Conservation (phyloP, 768 basidiomycete genomes). For the Serendipita sp. region DNA sequence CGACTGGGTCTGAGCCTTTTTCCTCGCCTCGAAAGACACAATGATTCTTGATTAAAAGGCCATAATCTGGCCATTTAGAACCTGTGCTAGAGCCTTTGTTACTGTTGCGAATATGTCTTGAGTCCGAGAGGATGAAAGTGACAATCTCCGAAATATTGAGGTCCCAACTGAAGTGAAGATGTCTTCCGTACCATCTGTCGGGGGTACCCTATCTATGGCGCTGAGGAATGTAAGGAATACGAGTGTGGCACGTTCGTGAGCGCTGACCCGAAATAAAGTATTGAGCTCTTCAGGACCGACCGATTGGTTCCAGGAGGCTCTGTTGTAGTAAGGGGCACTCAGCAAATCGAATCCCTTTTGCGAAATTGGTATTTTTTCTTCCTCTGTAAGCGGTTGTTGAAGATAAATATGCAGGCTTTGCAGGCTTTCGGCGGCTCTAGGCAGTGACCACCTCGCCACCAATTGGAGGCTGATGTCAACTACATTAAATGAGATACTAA, state of each 20-base stretch:
- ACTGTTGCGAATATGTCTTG: conserved; percentile 15
- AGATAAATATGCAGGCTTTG: not conserved
- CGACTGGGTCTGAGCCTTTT: conserved; percentile 10
- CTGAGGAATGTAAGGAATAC: not conserved
- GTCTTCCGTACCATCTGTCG: conserved; percentile 12
- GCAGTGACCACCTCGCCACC: too few species aligned
- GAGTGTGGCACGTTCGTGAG: not conserved
- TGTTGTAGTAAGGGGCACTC: not conserved
- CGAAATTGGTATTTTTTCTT: not conserved
- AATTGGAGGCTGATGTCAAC: too few species aligned
- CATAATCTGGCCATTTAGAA: conserved; percentile 14
- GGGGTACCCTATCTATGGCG: not conserved
- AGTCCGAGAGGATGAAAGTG: conserved; percentile 13
- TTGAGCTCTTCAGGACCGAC: not conserved
- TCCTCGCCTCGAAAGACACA: conserved; percentile 20
- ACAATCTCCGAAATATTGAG: conserved; percentile 16
- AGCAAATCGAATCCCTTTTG: not conserved
- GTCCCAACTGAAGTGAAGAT: conserved; percentile 16
- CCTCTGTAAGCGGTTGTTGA: not conserved
- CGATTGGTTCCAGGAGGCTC: not conserved
- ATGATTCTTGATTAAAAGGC: conserved; percentile 12
- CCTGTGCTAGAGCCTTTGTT: conserved; percentile 14
- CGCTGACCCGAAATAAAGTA: not conserved
- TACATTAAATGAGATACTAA: too few species aligned
- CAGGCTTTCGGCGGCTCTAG: too few species aligned